Percentiles rank a stretch among this genome's conserved stretches.
phyloP scores from a whole-genome alignment of 805 yeast genomes.

The Lachancea quebecensis region DNA sequence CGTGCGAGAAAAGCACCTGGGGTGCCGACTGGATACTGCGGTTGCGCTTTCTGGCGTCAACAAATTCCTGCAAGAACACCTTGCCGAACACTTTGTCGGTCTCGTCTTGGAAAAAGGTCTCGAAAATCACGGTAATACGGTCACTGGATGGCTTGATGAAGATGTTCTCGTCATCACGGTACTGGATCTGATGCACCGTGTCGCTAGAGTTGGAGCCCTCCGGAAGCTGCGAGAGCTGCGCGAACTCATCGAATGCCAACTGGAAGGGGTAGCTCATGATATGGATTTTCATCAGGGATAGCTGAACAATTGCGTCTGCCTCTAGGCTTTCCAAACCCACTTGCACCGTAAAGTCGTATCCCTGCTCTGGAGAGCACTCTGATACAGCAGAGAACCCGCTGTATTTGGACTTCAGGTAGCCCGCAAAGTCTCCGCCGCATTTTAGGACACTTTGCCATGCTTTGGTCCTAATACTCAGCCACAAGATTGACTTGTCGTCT shows the following conservation, averaged over 20 bases:
- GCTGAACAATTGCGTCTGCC: slow-evolving; percentile 48
- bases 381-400: slow-evolving; percentile 18
- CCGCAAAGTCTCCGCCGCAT: slow-evolving; percentile 15
- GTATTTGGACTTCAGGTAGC: slow-evolving; percentile 20
- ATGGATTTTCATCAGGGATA: slow-evolving; percentile 75
- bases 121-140: slow-evolving; percentile 93
- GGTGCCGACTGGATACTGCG: slow-evolving; percentile 97
- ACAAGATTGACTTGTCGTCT: slow-evolving; percentile 47
- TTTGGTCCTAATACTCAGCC: slow-evolving; percentile 27
- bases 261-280: slow-evolving; percentile 91
- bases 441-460: slow-evolving; percentile 27
- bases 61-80: slow-evolving; percentile 87
- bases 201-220: slow-evolving; percentile 21
- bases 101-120: slow-evolving; percentile 92
- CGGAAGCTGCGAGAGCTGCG: slow-evolving; percentile 43
- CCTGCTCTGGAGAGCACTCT: slow-evolving; percentile 45
- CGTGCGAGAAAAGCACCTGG: slow-evolving; percentile 89
- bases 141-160: slow-evolving; percentile 89
- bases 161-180: slow-evolving; percentile 90
- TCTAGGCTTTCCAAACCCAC: slow-evolving; percentile 57
- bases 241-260: slow-evolving; percentile 74
- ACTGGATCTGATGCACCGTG: slow-evolving; percentile 45
- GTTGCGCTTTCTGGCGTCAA: slow-evolving; percentile 88
- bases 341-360: slow-evolving; percentile 73
- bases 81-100: slow-evolving; percentile 89